These are phyloP conservation scores for Cordyceps militaris DNA, from an alignment of 2,329 filamentous ascomycete species.

Conservation along the genomic window DNA sequence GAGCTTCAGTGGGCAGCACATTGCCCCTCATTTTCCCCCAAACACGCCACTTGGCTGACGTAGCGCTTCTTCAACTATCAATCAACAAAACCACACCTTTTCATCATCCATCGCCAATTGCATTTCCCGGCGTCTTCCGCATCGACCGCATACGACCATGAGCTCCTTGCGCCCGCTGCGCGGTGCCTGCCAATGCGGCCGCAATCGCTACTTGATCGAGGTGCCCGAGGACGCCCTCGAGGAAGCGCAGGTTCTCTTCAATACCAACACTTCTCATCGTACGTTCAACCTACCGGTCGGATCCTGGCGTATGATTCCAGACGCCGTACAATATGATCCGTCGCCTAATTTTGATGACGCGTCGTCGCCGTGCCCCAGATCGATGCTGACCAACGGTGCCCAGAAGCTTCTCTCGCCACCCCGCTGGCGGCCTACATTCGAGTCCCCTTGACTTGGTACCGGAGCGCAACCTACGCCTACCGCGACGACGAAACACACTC, in stretches of 20 bases:
- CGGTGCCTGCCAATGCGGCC: constrained; percentile 77
- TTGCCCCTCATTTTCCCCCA: constrained; percentile 8
- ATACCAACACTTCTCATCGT: constrained; percentile 65
- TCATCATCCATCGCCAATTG: constrained; percentile 1
- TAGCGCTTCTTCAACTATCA: not conserved
- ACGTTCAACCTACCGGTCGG: constrained; percentile 34
- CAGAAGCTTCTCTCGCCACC: constrained; percentile 60
- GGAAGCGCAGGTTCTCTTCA: constrained; percentile 65
- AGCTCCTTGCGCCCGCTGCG: constrained; percentile 49
- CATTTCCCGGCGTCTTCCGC: not conserved
- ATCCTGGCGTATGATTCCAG: too few species aligned
- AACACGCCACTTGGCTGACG: not conserved
- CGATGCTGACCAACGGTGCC: not conserved
- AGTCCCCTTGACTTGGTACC: constrained; percentile 75
- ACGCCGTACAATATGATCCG: too few species aligned
- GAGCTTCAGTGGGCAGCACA: not conserved
- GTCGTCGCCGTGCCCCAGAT: not conserved
- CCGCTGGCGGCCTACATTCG: constrained; percentile 76
- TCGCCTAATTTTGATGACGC: not conserved
- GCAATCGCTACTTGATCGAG: constrained; percentile 72
- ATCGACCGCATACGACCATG: constrained; percentile 28
- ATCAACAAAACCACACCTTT: not conserved
- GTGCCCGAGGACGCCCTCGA: constrained; percentile 51
- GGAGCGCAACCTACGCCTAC: constrained; percentile 65
- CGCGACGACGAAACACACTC: constrained; percentile 69